Percentiles rank a stretch among this genome's conserved stretches.
Evolutionary conservation across 1,284 basidiomycete species (phyloP).

Genomic region (Cutaneotrichosporon sp.): DNA sequence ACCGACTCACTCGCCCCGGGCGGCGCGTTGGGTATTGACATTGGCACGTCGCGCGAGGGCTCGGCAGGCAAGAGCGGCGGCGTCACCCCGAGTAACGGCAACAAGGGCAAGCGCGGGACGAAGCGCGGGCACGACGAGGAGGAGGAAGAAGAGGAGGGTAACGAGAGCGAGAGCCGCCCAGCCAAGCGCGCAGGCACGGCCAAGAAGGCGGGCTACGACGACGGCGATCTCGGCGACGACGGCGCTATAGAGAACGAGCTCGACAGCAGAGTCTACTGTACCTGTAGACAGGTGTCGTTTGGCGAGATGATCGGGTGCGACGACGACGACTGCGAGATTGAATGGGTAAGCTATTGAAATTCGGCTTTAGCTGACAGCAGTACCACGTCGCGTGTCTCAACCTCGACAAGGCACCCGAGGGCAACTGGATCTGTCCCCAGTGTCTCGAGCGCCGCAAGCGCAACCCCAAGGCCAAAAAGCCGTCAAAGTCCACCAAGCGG

Average conservation of each 20-base stretch:
- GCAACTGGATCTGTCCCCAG: slow-evolving; percentile 74
- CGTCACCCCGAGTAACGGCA: neutral
- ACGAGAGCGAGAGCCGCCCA: slow-evolving; percentile 25
- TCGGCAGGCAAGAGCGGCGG: slow-evolving; percentile 10
- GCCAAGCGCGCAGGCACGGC: slow-evolving; percentile 16
- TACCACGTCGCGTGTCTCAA: slow-evolving; percentile 80
- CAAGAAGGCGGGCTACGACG: slow-evolving; percentile 19
- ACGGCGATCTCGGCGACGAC: slow-evolving; percentile 42
- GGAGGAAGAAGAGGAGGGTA: slow-evolving; percentile 36
- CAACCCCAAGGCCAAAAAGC: slow-evolving; percentile 30
- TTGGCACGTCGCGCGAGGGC: slow-evolving; percentile 16
- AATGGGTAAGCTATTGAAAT: slow-evolving; percentile 68
- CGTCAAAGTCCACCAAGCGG: slow-evolving; percentile 15
- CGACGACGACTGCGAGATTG: slow-evolving; percentile 73
- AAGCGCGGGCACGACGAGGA: slow-evolving; percentile 32
- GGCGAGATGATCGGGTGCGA: slow-evolving; percentile 98
- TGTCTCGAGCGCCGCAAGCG: slow-evolving; percentile 37
- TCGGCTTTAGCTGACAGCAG: slow-evolving; percentile 49
- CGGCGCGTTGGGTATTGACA: slow-evolving; percentile 19
- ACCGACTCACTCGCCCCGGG: slow-evolving; percentile 24
- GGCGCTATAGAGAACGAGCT: slow-evolving; percentile 47
- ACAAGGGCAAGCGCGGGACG: slow-evolving; percentile 11
- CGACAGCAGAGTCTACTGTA: slow-evolving; percentile 74
- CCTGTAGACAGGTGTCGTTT: slow-evolving; percentile 70
- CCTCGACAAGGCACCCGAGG: slow-evolving; percentile 64